A percentile compares a stretch with the other conserved stretches of the same genome.
Conservation (phyloP, 495 filamentous ascomycete species). For the Hyaloscypha hepaticicola region DNA sequence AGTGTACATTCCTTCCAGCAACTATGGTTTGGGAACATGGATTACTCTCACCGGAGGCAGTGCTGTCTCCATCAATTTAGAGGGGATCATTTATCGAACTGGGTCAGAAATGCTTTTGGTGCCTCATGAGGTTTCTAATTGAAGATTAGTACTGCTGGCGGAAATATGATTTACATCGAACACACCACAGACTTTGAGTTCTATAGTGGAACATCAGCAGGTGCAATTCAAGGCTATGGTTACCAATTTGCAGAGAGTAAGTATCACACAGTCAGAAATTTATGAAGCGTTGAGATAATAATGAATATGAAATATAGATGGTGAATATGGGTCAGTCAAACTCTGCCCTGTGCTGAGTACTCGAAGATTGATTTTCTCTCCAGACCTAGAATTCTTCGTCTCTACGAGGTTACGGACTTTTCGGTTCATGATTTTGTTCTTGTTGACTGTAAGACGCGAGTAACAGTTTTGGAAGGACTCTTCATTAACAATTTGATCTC, state of each 20-base stretch:
- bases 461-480: not conserved
- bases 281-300: not conserved
- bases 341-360: no score
- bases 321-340: slow-evolving; percentile 11
- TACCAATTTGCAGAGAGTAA: slow-evolving; percentile 41
- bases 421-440: slow-evolving; percentile 51
- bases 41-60: slow-evolving; percentile 33
- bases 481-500: slow-evolving; percentile 16
- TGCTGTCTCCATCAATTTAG: slow-evolving; percentile 46
- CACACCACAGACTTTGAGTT: slow-evolving; percentile 49
- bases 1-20: slow-evolving; percentile 43
- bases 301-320: slow-evolving; percentile 1
- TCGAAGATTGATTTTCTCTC: no score
- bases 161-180: slow-evolving; percentile 53
- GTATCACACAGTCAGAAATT: not conserved
- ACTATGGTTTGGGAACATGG: slow-evolving; percentile 36
- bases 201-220: slow-evolving; percentile 46
- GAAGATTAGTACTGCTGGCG: slow-evolving; percentile 38
- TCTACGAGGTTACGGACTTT: slow-evolving; percentile 45
- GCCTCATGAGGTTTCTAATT: no score
- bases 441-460: slow-evolving; percentile 39
- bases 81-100: slow-evolving; percentile 45
- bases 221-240: slow-evolving; percentile 54
- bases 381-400: slow-evolving; percentile 34
- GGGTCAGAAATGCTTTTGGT: not conserved